Base-by-base conservation (phyloP, 768 basidiomycete genomes). In the Calvatia gigantea region DNA sequence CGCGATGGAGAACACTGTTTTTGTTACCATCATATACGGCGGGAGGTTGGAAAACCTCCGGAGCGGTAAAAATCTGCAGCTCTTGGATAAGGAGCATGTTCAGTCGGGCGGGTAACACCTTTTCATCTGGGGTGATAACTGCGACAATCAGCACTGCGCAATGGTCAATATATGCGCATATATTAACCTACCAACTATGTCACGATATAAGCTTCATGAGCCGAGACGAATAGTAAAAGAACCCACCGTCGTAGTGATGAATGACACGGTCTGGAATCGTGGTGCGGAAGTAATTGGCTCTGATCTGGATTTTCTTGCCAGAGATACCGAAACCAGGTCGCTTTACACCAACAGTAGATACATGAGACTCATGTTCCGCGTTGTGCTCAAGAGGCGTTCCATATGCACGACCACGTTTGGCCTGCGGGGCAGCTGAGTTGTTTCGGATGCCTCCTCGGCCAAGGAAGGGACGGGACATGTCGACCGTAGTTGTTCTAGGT, bases 1-100 rank as follows among this genome's bases (percentile, higher is more conserved):
- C 27, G 76, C 73, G 11, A 82, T 72, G 4, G 85, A 73, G 61
- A 86, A 93, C 21, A 76, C n/a, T 67, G 55, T 92, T 92, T 67
- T 91, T 92, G 19, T 86, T 76, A 0, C 90, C 90, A 57, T 93
- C 91, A 55, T 91, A 92, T 1, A 81, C 86, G 9, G 76, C 84
- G 3, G 75, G 81, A 2, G 82, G 84, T 1, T 78, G 83, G 64
- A 93, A 93, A 12, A 88, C 67, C 7, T 76, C 67, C 0, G 82
- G 82, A 0, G 83, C 81, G 1, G 78, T 73, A 0, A 73, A 65
- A 2, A 69, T 73, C 63, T 91, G 89, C 4, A 93, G 67, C 4
- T 69, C 71, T 4, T 77, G 73, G 50, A 93, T 84, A 0, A 92
- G 66, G 9, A 83, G 78, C 75, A 91, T 73, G 58, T 90, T 91